Percentiles rank a stretch among this genome's conserved stretches.
phyloP scores from a whole-genome alignment of 208 protist species.

The Leishmania turanica region DNA sequence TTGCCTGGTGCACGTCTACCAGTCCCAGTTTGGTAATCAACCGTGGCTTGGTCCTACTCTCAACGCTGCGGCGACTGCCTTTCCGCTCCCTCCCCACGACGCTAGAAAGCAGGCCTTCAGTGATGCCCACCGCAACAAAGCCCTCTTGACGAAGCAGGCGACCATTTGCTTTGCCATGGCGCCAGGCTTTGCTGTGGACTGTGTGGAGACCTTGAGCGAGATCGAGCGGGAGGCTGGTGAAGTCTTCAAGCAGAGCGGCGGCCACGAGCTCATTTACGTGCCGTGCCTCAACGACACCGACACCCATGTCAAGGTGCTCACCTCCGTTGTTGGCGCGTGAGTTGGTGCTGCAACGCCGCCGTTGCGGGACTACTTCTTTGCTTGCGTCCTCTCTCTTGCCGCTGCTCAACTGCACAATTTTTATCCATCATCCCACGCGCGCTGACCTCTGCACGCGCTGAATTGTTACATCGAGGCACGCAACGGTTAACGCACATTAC shows the following conservation, averaged over 20 bases:
- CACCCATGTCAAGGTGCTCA: slow-evolving; percentile 25
- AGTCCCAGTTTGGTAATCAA: slow-evolving; percentile 53
- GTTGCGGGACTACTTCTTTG: neutral
- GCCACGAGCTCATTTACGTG: slow-evolving; percentile 26
- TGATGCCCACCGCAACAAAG: slow-evolving; percentile 9
- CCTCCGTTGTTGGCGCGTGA: slow-evolving; percentile 4
- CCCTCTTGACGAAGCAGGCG: slow-evolving; percentile 10
- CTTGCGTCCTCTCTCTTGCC: neutral
- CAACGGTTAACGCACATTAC: neutral
- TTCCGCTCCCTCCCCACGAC: slow-evolving; percentile 13
- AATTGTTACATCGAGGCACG: neutral
- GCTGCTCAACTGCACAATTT: neutral
- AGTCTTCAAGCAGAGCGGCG: slow-evolving; percentile 36
- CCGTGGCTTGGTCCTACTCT: slow-evolving; percentile 52
- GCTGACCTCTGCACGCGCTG: neutral
- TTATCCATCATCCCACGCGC: neutral
- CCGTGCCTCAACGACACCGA: slow-evolving; percentile 47
- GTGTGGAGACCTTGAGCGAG: slow-evolving; percentile 50
- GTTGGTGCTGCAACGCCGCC: neutral
- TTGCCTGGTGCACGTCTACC: slow-evolving; percentile 38
- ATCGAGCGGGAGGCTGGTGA: slow-evolving; percentile 29
- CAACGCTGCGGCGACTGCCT: slow-evolving; percentile 13
- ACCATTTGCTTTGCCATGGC: slow-evolving; percentile 32
- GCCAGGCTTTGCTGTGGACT: slow-evolving; percentile 49
- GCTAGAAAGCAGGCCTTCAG: slow-evolving; percentile 17